A percentile compares a stretch with the other conserved stretches of the same genome.
These are phyloP conservation scores for Globisporangium emineosum DNA, from an alignment of 352 stramenopile species.

Conservation along the genomic window DNA sequence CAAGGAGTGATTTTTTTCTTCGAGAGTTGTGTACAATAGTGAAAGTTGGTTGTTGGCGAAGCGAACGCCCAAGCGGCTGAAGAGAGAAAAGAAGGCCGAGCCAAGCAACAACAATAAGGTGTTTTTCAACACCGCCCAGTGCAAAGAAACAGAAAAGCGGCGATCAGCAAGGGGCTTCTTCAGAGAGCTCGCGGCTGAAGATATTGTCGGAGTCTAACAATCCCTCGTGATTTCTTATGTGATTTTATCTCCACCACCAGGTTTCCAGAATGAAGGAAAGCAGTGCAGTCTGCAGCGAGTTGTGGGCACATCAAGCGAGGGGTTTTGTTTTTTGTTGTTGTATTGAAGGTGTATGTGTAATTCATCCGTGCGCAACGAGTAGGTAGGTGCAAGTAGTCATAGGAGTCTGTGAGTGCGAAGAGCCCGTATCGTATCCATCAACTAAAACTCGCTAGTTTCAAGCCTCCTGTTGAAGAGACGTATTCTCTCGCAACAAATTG, in stretches of 20 bases:
- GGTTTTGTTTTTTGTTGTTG: background rate
- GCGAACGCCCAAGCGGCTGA: background rate
- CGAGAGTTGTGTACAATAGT: constrained; percentile 52
- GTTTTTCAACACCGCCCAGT: constrained; percentile 87
- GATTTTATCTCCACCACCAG: background rate
- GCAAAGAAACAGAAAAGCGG: constrained; percentile 25
- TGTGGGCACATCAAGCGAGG: background rate
- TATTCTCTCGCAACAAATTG: background rate
- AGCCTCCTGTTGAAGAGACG: background rate
- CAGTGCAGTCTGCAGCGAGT: background rate
- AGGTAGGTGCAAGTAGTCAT: background rate
- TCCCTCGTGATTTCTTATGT: background rate
- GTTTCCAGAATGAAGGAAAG: background rate
- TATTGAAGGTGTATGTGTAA: background rate
- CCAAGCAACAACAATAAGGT: constrained; percentile 46
- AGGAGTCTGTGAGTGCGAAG: background rate
- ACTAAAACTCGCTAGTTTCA: background rate
- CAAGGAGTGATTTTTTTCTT: constrained; percentile 33
- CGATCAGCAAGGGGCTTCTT: background rate
- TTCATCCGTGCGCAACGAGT: background rate
- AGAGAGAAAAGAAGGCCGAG: constrained; percentile 17
- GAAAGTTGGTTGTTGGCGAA: constrained; percentile 8
- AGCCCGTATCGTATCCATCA: background rate
- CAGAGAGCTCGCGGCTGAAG: background rate
- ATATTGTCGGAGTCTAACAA: background rate